Evolutionary conservation across 1,139 yeast genomes (phyloP).

Genomic region (Magnusiomyces sp.): DNA sequence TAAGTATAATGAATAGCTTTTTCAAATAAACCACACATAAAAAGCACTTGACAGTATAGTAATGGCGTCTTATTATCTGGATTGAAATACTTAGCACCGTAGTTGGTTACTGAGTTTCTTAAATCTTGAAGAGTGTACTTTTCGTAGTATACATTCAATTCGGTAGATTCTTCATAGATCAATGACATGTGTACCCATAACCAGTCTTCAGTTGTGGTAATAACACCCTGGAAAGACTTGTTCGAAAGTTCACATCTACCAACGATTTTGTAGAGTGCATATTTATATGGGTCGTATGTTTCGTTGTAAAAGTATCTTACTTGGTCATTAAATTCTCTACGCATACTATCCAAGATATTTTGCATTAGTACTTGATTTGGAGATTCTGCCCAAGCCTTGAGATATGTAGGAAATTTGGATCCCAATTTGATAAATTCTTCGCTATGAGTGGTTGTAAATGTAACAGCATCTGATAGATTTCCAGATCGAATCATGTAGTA

Average conservation of each 20-base stretch:
- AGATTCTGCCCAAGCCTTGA: constrained; percentile 64
- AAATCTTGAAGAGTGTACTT: constrained; percentile 65
- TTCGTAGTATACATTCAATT: constrained; percentile 49
- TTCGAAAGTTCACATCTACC: constrained; percentile 83
- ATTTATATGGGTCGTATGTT: constrained; percentile 73
- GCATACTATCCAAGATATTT: constrained; percentile 62
- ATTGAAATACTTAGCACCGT: constrained; percentile 69
- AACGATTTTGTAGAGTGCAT: constrained; percentile 80
- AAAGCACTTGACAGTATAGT: constrained; percentile 64
- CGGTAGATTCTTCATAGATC: constrained; percentile 46
- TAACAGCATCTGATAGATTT: constrained; percentile 65
- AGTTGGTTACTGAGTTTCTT: constrained; percentile 55
- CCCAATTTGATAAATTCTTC: constrained; percentile 71
- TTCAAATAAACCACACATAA: constrained; percentile 75
- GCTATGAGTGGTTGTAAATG: constrained; percentile 44
- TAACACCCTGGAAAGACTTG: constrained; percentile 60
- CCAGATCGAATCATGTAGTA: constrained; percentile 85
- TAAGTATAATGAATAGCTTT: constrained; percentile 68
- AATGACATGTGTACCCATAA: constrained; percentile 84
- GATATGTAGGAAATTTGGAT: constrained; percentile 70
- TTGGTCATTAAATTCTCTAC: constrained; percentile 76
- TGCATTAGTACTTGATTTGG: constrained; percentile 48
- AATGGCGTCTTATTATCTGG: constrained; percentile 52
- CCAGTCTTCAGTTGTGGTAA: constrained; percentile 94
- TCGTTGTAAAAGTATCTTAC: constrained; percentile 57